These are phyloP conservation scores for Pichia paraexigua DNA, from an alignment of 805 yeast genomes.

Conservation along the genomic window DNA sequence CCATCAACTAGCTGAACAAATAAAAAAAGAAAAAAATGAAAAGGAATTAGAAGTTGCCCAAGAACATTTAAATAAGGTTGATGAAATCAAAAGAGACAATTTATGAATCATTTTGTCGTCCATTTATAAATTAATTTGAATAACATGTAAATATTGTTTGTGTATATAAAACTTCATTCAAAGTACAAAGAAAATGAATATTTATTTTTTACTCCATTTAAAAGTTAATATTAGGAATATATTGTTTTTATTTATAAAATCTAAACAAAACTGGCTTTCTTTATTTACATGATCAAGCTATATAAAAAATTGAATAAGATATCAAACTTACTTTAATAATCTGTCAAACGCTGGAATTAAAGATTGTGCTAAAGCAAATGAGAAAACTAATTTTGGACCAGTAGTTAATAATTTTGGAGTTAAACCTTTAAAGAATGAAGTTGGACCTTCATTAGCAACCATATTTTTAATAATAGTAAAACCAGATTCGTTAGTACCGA, in stretches of 20 bases:
- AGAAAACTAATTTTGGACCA: conserved; percentile 95
- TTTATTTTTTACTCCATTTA: too few species aligned
- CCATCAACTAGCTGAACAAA: conserved; percentile 18
- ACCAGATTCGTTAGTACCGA: conserved; percentile 93
- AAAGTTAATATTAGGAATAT: background rate
- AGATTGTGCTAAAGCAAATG: conserved; percentile 96
- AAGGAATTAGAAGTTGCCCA: conserved; percentile 19
- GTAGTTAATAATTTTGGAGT: conserved; percentile 95
- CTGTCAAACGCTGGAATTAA: conserved; percentile 94
- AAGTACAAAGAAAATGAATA: too few species aligned
- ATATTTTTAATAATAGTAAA: conserved; percentile 88
- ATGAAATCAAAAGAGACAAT: conserved; percentile 15
- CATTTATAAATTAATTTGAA: background rate
- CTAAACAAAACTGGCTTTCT: too few species aligned
- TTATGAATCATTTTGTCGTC: background rate
- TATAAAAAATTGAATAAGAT: background rate
- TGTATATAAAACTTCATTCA: background rate
- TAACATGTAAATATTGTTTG: background rate
- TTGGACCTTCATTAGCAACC: conserved; percentile 80
- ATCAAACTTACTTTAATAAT: conserved; percentile 29
- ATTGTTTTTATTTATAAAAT: too few species aligned
- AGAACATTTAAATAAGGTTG: conserved; percentile 19
- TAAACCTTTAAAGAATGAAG: conserved; percentile 92
- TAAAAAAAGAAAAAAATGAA: conserved; percentile 16
- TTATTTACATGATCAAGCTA: background rate